These are phyloP conservation scores for Leccinellum rugosiceps DNA, from an alignment of 768 basidiomycete species.

Conservation along the genomic window DNA sequence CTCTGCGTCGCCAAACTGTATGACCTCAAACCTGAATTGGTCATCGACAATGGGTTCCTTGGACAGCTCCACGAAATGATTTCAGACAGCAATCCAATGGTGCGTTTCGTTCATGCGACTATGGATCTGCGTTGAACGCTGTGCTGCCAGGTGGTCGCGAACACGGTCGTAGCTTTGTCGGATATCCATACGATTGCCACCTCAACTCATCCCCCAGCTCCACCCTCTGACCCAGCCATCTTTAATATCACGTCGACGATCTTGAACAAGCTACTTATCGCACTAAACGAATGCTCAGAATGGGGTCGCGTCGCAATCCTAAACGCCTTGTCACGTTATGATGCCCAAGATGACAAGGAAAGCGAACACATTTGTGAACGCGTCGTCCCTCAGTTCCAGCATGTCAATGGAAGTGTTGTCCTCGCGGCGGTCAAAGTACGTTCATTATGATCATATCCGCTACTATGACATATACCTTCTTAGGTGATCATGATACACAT, in stretches of 20 bases:
- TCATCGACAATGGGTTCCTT: slow-evolving; percentile 92
- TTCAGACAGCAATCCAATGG: slow-evolving; percentile 96
- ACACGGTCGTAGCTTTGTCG: slow-evolving; percentile 88
- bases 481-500: slow-evolving; percentile 99
- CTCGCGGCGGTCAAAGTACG: slow-evolving; percentile 91
- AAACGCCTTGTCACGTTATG: slow-evolving; percentile 81
- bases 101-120: slow-evolving; percentile 30
- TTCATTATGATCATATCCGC: neutral
- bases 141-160: slow-evolving; percentile 91
- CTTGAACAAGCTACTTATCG: slow-evolving; percentile 87
- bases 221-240: slow-evolving; percentile 57
- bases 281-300: slow-evolving; percentile 96
- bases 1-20: slow-evolving; percentile 97
- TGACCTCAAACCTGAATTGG: slow-evolving; percentile 93
- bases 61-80: slow-evolving; percentile 90
- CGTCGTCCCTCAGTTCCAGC: slow-evolving; percentile 97
- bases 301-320: slow-evolving; percentile 97
- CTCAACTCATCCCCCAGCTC: slow-evolving; percentile 46
- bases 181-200: slow-evolving; percentile 83
- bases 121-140: neutral
- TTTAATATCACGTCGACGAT: slow-evolving; percentile 83
- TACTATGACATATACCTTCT: neutral
- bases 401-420: slow-evolving; percentile 93
- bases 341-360: slow-evolving; percentile 84
- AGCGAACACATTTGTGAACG: slow-evolving; percentile 99